These are phyloP conservation scores for Eucalyptus sideroxylon DNA, from an alignment of 345 rosid species.

Conservation along the genomic window DNA sequence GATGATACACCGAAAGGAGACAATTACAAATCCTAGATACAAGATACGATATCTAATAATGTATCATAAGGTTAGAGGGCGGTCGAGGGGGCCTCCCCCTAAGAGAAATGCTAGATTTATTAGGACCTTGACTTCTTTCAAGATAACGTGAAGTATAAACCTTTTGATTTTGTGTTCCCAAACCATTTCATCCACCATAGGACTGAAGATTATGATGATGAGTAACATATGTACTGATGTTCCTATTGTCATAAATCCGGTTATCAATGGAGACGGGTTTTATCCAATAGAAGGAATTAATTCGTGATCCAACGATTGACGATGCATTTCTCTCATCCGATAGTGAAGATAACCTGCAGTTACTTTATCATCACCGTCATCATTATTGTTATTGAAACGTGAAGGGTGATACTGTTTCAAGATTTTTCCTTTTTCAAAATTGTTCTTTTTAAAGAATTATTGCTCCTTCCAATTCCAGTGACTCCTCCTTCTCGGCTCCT, in stretches of 20 bases:
- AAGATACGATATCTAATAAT: neutral
- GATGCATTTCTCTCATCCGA: neutral
- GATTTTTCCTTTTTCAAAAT: neutral
- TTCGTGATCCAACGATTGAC: neutral
- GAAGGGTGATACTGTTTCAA: neutral
- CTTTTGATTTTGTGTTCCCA: too few relatives aligned
- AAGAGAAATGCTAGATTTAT: neutral
- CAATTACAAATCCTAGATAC: neutral
- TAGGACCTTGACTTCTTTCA: neutral
- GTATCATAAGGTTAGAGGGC: neutral
- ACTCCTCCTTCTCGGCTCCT: neutral
- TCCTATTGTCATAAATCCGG: neutral
- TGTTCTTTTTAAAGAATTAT: neutral
- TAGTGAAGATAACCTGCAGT: fast-evolving
- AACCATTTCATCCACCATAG: neutral
- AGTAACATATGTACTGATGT: neutral
- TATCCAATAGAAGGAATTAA: neutral
- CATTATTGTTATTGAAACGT: neutral
- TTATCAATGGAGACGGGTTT: neutral
- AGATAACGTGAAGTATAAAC: neutral
- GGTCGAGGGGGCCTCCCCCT: neutral
- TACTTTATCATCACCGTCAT: neutral
- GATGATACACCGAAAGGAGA: neutral
- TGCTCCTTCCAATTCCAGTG: neutral
- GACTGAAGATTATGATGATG: neutral